phyloP scores from a whole-genome alignment of 371 early-diverging fungal species.

The Rhizopus stolonifer region DNA sequence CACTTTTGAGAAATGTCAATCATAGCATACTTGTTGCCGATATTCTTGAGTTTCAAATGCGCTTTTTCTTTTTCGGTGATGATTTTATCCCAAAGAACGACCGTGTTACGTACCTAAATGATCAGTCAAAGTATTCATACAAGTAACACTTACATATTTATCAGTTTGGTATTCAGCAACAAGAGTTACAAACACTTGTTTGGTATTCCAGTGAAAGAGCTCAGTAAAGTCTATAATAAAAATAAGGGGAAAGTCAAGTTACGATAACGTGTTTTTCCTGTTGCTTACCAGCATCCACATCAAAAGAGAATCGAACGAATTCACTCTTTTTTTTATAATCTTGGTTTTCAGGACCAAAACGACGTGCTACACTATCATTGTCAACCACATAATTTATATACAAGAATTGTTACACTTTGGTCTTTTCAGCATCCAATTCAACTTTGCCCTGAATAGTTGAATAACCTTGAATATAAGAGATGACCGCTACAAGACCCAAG shows the following conservation, averaged over 20 bases:
- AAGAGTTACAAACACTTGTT: constrained; percentile 88
- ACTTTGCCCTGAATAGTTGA: constrained; percentile 35
- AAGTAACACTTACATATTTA: constrained; percentile 45
- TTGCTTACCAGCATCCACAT: constrained; percentile 70
- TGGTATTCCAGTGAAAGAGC: constrained; percentile 96
- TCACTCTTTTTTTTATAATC: constrained; percentile 67
- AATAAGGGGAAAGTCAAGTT: not conserved
- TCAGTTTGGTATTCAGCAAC: constrained; percentile 82
- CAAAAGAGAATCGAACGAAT: constrained; percentile 68
- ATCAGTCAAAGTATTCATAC: not conserved
- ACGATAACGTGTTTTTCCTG: not conserved
- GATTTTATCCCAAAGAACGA: constrained; percentile 92
- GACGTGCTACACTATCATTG: constrained; percentile 46
- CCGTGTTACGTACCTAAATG: constrained; percentile 63
- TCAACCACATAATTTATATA: not conserved
- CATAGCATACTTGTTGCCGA: constrained; percentile 76
- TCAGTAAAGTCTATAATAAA: constrained; percentile 68
- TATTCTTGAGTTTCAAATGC: constrained; percentile 53
- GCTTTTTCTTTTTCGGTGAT: constrained; percentile 73
- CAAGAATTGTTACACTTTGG: constrained; percentile 49
- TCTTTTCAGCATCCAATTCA: constrained; percentile 46
- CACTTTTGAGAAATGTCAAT: constrained; percentile 66
- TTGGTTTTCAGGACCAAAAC: constrained; percentile 62
- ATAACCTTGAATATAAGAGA: constrained; percentile 47
- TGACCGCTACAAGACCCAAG: constrained; percentile 55